Base-by-base conservation (phyloP, 768 basidiomycete species). In the Podaxis mareebaensis region DNA sequence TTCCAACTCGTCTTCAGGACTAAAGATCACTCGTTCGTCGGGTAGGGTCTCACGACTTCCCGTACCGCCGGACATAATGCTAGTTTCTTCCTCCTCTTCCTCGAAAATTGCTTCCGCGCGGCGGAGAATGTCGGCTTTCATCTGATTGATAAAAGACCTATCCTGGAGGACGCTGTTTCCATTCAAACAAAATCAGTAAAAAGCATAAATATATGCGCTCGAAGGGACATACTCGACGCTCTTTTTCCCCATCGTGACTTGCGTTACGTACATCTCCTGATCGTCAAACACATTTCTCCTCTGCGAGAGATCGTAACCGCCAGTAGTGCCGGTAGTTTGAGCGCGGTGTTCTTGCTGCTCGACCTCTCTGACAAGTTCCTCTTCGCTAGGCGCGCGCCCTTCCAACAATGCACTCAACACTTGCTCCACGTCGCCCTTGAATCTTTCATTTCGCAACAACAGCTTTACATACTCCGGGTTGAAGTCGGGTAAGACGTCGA, bases 111-210 rank as follows among this genome's bases (percentile, higher is more conserved):
- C 85, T 68, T 95, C 90, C 0, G 85, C 89, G 3, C 90, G 82
- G 28, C 92, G 84, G 13, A 95, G 79, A 67, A 95, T 95, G 59
- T 91, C 89, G 1, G 85, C 85, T 69, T 96, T 95, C 85, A 95
- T 90, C 66, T 88, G 77, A 46, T 88, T 87, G n/a, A 85, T 79
- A 69, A 84, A 83, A 1, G 79, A 73, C 4, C 80, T 81, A 68
- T 95, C 91, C 13, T 80, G 79, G 7, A 87, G 71, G 13, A 85
- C 68, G 30, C 85, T 81, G 86, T 54, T 30, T 28, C 22, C 24
- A 24, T 26, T 24, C 7, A 24, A 22, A 15, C n/a, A 24, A 22
- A 24, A 24, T 28, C 13, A 24, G 26, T 5, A 13, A 51, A 51
- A 51, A 51, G 4, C 12, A 20, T 51, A 1, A 26, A 6, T 13